phyloP scores from a whole-genome alignment of 768 basidiomycete species.

The Auricularia heimuer region DNA sequence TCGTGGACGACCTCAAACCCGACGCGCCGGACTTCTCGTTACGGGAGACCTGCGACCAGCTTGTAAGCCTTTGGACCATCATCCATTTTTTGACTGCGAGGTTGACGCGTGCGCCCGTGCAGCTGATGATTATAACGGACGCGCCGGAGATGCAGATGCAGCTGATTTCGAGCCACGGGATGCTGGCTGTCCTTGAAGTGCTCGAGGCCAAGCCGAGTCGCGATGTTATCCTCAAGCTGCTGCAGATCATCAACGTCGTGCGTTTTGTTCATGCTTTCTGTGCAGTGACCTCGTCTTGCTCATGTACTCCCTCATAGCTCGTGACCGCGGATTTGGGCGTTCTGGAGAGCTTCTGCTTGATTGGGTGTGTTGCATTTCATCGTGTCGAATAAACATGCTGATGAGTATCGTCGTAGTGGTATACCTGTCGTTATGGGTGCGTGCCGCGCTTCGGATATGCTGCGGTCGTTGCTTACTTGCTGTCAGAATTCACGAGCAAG shows the following conservation, averaged over 20 bases:
- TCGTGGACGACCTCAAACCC: slow-evolving; percentile 80
- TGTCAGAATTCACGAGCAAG: slow-evolving; percentile 82
- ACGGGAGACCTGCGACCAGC: slow-evolving; percentile 75
- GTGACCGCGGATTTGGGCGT: slow-evolving; percentile 65
- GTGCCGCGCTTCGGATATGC: slow-evolving; percentile 13
- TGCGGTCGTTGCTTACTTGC: neutral
- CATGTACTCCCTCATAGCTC: slow-evolving; percentile 19
- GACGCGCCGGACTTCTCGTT: slow-evolving; percentile 75
- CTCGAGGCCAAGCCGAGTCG: slow-evolving; percentile 79
- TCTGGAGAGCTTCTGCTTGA: slow-evolving; percentile 90
- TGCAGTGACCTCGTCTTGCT: neutral
- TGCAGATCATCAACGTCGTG: slow-evolving; percentile 87
- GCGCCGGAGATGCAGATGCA: slow-evolving; percentile 80
- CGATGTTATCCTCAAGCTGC: slow-evolving; percentile 74
- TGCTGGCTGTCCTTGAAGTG: slow-evolving; percentile 90
- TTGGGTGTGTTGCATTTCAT: slow-evolving; percentile 43
- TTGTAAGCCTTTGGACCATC: slow-evolving; percentile 40
- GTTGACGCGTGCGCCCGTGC: slow-evolving; percentile 2
- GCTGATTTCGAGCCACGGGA: slow-evolving; percentile 85
- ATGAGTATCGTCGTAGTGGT: slow-evolving; percentile 38
- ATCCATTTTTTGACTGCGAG: neutral
- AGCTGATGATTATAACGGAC: slow-evolving; percentile 71
- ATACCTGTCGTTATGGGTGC: slow-evolving; percentile 92
- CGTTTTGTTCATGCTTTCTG: slow-evolving; percentile 12
- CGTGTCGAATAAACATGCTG: slow-evolving; percentile 7